Base-by-base conservation (phyloP, 2,329 filamentous ascomycete species). In the Colletotrichum karsti region DNA sequence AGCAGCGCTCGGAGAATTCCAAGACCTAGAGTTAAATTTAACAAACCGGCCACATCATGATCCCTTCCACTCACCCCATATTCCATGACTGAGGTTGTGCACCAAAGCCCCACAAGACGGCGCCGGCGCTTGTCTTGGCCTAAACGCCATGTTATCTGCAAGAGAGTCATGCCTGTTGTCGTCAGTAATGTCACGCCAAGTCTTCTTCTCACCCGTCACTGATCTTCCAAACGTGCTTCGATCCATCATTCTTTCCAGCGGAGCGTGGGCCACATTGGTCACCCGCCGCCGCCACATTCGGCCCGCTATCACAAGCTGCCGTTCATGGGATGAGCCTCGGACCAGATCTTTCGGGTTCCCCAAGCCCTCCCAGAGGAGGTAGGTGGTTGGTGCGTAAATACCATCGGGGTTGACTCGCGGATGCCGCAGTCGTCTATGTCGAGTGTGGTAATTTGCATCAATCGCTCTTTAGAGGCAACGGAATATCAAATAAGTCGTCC, bases 261-360 rank as follows among this genome's bases (percentile, higher is more conserved):
- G 20, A 42, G 44, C 60, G 28, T 46, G 26, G 64, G 22, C 46
- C 60, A 55, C 42, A 42, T 24, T 58, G 37, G 33, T 55, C 51
- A 57, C 26, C 51, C 18, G 9, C 51, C 51, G 35, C 33, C 64
- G 51, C 60, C 42, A 53, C 24, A 58, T 53, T 46, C 60, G 60
- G 53, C 51, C 64, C 60, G 53, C 60, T 59, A 58, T 67, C 64
- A 67, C 64, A 67, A 64, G 60, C 37, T 67, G 37, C 53, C 64
- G 53, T 46, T 58, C 30, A 53, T 67, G 53, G 64, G 64, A 64
- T 13, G 64, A 64, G 60, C 64, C 64, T 67, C 64, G 64, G 64
- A 26, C n/a, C 46, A 30, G 26, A 39, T 22, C 20, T 30, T 7
- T 44, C 6, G 10, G 50, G 55, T 51, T 41, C 63, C 35, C 30